A percentile compares a stretch with the other conserved stretches of the same genome.
Evolutionary conservation across 306 rosid genomes (phyloP).

Genomic region (Ceratonia siliqua): DNA sequence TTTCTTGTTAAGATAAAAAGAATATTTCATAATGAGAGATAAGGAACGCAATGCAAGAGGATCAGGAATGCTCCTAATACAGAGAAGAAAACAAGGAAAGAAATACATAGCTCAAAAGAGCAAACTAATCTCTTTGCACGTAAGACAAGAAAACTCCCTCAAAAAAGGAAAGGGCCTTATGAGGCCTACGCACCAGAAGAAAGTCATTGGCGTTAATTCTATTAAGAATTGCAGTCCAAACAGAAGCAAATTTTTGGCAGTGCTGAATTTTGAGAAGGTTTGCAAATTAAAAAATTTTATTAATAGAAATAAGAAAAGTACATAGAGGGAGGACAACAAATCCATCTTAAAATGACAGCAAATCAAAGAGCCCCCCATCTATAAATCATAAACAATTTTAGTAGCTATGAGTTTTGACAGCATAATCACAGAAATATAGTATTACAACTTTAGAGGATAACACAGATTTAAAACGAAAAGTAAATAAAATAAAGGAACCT

Average conservation of each 20-base stretch:
- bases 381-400: constrained; percentile 14
- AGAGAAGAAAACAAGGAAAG: background rate
- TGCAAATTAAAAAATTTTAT: constrained; percentile 1
- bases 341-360: constrained; percentile 18
- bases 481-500: constrained; percentile 53
- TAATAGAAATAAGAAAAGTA: constrained; percentile 4
- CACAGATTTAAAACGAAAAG: constrained; percentile 31
- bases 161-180: background rate
- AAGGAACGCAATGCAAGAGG: background rate
- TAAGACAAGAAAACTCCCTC: background rate
- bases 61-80: background rate
- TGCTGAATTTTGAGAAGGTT: background rate
- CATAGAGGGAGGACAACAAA: background rate
- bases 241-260: background rate
- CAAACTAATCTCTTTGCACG: background rate
- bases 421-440: constrained; percentile 13
- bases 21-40: background rate
- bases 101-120: background rate
- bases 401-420: constrained; percentile 22
- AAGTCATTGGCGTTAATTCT: background rate
- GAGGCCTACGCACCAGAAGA: background rate
- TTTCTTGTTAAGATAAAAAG: background rate
- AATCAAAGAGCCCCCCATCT: constrained; percentile 22
- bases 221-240: background rate
- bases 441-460: constrained; percentile 10